These are phyloP conservation scores for Backusella morwellensis DNA, from an alignment of 192 early-diverging fungal genomes.

Conservation along the genomic window DNA sequence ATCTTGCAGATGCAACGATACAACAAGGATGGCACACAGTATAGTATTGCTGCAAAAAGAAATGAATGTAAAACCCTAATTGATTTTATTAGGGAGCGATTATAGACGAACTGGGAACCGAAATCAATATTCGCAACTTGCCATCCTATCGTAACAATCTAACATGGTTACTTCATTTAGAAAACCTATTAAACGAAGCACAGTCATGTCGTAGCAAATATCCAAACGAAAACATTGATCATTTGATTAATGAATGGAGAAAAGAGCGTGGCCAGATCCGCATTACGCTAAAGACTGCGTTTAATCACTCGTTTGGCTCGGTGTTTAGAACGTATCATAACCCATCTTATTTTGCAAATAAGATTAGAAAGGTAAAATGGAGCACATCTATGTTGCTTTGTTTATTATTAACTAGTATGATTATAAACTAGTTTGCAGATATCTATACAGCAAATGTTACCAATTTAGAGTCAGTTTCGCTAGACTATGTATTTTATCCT, in stretches of 20 bases:
- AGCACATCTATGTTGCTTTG: background rate
- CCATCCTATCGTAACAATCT: slow-evolving; percentile 49
- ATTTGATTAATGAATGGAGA: slow-evolving; percentile 46
- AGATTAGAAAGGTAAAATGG: slow-evolving; percentile 43
- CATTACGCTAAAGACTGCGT: slow-evolving; percentile 45
- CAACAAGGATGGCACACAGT: slow-evolving; percentile 62
- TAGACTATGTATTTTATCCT: slow-evolving; percentile 62
- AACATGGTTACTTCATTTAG: slow-evolving; percentile 52
- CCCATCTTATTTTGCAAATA: slow-evolving; percentile 59
- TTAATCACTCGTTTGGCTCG: slow-evolving; percentile 59
- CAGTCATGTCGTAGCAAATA: slow-evolving; percentile 42
- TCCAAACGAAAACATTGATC: slow-evolving; percentile 15
- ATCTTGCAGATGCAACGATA: slow-evolving; percentile 57
- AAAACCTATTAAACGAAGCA: slow-evolving; percentile 53
- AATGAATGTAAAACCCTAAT: background rate
- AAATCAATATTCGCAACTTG: slow-evolving; percentile 51
- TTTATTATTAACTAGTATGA: background rate
- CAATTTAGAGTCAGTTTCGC: slow-evolving; percentile 51
- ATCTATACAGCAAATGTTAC: slow-evolving; percentile 51
- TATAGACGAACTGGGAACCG: slow-evolving; percentile 53
- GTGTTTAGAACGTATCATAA: slow-evolving; percentile 61
- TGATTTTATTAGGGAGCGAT: slow-evolving; percentile 44
- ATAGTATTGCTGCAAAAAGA: background rate
- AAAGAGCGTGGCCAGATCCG: slow-evolving; percentile 43
- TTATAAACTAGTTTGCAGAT: slow-evolving; percentile 28